These are phyloP conservation scores for Yamadazyma akitaensis DNA, from an alignment of 805 yeast species.

Conservation along the genomic window DNA sequence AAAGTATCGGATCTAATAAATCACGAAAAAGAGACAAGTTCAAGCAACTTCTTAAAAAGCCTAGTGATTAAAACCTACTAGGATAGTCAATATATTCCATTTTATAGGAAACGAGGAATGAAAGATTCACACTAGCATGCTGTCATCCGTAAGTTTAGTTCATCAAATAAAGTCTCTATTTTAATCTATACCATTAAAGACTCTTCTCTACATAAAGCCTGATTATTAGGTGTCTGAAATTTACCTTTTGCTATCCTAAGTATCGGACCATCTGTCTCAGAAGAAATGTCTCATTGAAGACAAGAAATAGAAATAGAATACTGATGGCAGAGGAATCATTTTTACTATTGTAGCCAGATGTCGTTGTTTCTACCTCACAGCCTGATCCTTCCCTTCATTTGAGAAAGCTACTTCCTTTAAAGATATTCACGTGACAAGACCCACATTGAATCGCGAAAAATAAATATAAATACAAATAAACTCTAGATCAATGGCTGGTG, in stretches of 20 bases:
- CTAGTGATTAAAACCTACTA: too few relatives aligned
- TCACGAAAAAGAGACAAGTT: constrained; percentile 2
- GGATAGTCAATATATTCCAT: neutral
- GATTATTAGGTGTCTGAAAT: too few relatives aligned
- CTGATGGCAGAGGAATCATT: too few relatives aligned
- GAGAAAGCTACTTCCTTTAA: too few relatives aligned
- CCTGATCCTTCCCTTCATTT: too few relatives aligned
- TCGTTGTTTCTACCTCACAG: too few relatives aligned
- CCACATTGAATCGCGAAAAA: constrained; percentile 1
- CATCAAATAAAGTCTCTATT: neutral
- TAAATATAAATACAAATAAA: constrained; percentile 1
- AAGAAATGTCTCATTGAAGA: too few relatives aligned
- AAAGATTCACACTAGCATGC: neutral
- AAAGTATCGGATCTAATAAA: neutral
- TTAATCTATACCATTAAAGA: neutral
- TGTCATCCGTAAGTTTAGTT: neutral
- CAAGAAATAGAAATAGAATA: too few relatives aligned
- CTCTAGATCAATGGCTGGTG: constrained; percentile 38
- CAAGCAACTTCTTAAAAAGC: constrained; percentile 1
- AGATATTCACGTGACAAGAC: neutral
- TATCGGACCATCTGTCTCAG: too few relatives aligned
- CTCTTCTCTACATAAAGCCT: too few relatives aligned
- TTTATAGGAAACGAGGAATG: neutral
- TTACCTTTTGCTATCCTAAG: too few relatives aligned
- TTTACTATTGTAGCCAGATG: too few relatives aligned